These are phyloP conservation scores for Pythium angustatum DNA, from an alignment of 352 stramenopile species.

Conservation along the genomic window DNA sequence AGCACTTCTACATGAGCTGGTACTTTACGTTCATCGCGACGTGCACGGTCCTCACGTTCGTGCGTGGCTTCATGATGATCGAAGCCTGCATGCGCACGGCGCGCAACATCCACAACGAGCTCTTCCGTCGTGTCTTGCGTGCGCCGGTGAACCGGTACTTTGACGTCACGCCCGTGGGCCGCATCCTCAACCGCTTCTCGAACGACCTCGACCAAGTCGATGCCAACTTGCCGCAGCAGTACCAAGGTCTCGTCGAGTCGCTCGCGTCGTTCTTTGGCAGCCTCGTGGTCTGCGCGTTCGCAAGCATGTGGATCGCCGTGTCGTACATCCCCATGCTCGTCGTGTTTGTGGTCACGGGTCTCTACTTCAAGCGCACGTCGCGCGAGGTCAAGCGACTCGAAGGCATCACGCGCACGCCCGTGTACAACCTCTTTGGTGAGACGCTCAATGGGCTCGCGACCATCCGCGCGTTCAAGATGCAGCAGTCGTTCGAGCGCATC, in stretches of 20 bases:
- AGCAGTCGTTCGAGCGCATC: conserved; percentile 29
- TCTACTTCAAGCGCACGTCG: conserved; percentile 85
- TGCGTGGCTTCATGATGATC: conserved; percentile 38
- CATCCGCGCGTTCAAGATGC: conserved; percentile 80
- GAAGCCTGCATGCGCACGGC: conserved; percentile 39
- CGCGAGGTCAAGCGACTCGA: conserved; percentile 94
- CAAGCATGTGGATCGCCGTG: conserved; percentile 41
- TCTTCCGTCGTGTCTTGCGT: conserved; percentile 44
- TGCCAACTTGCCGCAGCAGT: conserved; percentile 39
- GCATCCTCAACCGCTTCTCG: conserved; percentile 70
- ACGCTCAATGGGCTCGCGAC: conserved; percentile 91
- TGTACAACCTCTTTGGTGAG: conserved; percentile 93
- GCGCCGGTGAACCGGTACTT: conserved; percentile 68
- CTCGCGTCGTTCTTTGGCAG: conserved; percentile 31
- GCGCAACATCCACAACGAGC: conserved; percentile 44
- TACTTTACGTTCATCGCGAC: conserved; percentile 42
- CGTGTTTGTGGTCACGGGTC: conserved; percentile 45
- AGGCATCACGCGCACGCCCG: conserved; percentile 78
- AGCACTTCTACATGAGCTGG: conserved; percentile 33
- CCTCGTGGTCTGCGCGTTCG: conserved; percentile 40
- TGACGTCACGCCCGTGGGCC: conserved; percentile 62
- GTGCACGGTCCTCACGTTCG: conserved; percentile 29
- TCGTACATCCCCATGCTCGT: conserved; percentile 58
- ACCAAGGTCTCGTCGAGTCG: conserved; percentile 41
- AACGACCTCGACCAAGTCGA: conserved; percentile 64